phyloP scores from a whole-genome alignment of 2,329 filamentous ascomycete species.

The Calonectria hawksworthii region DNA sequence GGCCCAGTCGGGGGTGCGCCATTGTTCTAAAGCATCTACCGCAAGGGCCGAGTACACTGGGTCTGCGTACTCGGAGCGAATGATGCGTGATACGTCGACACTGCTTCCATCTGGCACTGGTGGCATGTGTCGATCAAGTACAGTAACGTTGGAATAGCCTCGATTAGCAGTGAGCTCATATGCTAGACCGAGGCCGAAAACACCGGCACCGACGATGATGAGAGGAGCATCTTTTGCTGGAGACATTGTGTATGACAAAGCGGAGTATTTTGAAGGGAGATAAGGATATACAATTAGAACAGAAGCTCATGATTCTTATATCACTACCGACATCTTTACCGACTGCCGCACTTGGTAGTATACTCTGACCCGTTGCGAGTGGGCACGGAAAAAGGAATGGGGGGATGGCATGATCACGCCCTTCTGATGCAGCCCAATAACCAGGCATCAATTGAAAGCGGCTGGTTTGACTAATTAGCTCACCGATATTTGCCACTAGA shows the following conservation, averaged over 20 bases:
- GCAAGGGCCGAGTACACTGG: conserved; percentile 72
- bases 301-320: not conserved
- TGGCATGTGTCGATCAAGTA: conserved; percentile 57
- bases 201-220: conserved; percentile 58
- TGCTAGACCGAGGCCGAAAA: conserved; percentile 63
- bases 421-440: not conserved
- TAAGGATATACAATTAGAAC: not conserved
- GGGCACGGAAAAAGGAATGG: not conserved
- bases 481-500: not conserved
- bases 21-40: conserved; percentile 41
- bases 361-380: not conserved
- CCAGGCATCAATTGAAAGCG: not conserved
- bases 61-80: conserved; percentile 73
- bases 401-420: not conserved
- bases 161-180: conserved; percentile 54
- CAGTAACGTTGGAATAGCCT: conserved; percentile 60
- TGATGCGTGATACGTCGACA: conserved; percentile 55
- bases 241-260: not conserved
- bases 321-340: not conserved
- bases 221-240: conserved; percentile 13
- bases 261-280: too few relatives aligned
- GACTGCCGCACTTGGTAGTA: not conserved
- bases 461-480: not conserved
- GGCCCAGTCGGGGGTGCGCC: conserved; percentile 34
- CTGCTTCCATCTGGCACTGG: conserved; percentile 53